Base-by-base conservation (phyloP, 768 basidiomycete species). In the Termitomyces sp. region DNA sequence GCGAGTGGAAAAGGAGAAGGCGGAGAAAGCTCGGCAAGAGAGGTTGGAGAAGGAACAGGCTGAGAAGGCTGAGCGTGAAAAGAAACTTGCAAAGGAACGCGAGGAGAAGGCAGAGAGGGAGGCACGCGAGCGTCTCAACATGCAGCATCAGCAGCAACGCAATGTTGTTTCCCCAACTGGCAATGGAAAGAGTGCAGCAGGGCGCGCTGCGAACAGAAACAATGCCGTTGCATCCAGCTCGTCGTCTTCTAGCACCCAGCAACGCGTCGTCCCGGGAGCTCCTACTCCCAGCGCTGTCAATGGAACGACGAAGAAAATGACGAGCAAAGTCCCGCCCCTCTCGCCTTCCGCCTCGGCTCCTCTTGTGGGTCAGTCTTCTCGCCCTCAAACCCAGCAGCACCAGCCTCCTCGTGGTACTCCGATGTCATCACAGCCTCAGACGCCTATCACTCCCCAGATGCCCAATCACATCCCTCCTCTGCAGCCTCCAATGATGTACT, bases 301-400 rank as follows among this genome's bases (percentile, higher is more conserved):
- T 57, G 74, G 77, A 20, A 66, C 70, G 15, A 65, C 77, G 43
- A 89, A 88, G 79, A 89, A 88, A 76, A 80, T 78, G 53, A 71
- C 77, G 63, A 80, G 72, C 64, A 88, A 86, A 68, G 67, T 75
- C 56, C 55, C 69, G 38, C 52, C 65, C 29, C 57, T 66, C 50
- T 57, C 68, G 46, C 55, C 61, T 40, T 63, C 64, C 57, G 52
- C 63, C 35, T 65, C 62, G 27, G 57, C 67, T 22, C 59, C 69
- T 57, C 59, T 70, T 4, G 20, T 54, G 5, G 70, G 64, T 41
- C 72, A 74, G 41, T 66, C 71, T 31, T 64, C 62, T 25, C 65
- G 68, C 41, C 72, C 68, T 41, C 71, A 74, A 38, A 73, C 68
- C 25, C 56, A 56, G 5, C 66, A 62, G 13, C 64, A 63, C 5